These are phyloP conservation scores for Chenopodium quinoa DNA, from an alignment of 148 eudicot genomes.

Conservation along the genomic window DNA sequence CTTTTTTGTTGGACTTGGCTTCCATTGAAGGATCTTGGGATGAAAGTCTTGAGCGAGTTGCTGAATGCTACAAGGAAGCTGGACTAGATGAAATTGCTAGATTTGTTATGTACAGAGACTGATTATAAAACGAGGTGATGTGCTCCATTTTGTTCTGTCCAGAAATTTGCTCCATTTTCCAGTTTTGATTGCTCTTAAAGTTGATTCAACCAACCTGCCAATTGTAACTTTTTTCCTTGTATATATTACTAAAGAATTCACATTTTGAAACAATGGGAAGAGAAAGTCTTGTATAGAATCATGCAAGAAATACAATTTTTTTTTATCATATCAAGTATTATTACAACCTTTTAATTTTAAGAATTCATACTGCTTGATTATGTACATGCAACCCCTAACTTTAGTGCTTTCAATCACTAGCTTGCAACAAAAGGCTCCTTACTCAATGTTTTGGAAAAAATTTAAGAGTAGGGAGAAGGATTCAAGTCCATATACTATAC, in stretches of 20 bases:
- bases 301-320: background rate
- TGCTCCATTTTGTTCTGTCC: constrained; percentile 5
- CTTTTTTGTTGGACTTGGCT: constrained; percentile 91
- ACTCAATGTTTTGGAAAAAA: no score
- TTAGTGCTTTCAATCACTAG: background rate
- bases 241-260: background rate
- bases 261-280: background rate
- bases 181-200: constrained; percentile 1
- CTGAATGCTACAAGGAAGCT: constrained; percentile 79
- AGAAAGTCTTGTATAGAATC: background rate
- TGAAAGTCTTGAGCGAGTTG: constrained; percentile 57
- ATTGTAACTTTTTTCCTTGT: background rate
- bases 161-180: background rate
- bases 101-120: constrained; percentile 70
- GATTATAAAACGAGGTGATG: constrained; percentile 17
- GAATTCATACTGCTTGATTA: background rate
- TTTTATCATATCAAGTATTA: background rate
- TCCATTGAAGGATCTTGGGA: constrained; percentile 93
- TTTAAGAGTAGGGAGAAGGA: background rate
- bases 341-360: constrained; percentile 1
- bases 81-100: constrained; percentile 74
- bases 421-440: no score
- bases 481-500: background rate
- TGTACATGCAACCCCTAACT: constrained; percentile 3
- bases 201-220: background rate